These are phyloP conservation scores for Fusarium sp. DNA, from an alignment of 2,329 filamentous ascomycete genomes.

Conservation along the genomic window DNA sequence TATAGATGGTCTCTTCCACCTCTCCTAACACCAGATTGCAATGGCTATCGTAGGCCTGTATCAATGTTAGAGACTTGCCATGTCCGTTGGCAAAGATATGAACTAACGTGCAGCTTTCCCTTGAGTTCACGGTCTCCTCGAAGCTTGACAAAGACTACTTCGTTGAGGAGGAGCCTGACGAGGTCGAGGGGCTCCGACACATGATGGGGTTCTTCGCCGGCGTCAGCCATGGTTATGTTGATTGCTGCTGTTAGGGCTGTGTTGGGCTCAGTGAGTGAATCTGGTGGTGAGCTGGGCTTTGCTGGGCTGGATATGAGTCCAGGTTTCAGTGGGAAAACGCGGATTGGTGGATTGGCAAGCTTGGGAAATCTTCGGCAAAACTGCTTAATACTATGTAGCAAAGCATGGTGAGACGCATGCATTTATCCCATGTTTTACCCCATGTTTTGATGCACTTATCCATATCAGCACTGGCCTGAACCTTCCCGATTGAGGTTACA, in stretches of 20 bases:
- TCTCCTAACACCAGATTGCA: conserved; percentile 97
- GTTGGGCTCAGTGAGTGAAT: conserved; percentile 15
- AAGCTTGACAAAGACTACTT: conserved; percentile 97
- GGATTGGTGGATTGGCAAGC: conserved; percentile 32
- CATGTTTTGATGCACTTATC: conserved; percentile 37
- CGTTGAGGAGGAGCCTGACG: conserved; percentile 92
- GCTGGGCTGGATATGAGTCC: conserved; percentile 27
- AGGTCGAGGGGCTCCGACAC: conserved; percentile 95
- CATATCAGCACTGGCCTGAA: conserved; percentile 14
- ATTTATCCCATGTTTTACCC: conserved; percentile 28
- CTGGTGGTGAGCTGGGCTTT: conserved; percentile 13
- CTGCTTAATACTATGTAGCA: conserved; percentile 13
- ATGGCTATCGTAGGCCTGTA: conserved; percentile 95
- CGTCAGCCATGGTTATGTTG: conserved; percentile 80
- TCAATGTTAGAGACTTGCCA: conserved; percentile 13
- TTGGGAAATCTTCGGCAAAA: conserved; percentile 47
- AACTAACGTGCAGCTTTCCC: conserved; percentile 88
- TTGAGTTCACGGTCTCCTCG: conserved; percentile 95
- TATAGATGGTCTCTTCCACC: conserved; percentile 96
- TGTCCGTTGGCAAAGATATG: neutral
- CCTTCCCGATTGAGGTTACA: conserved; percentile 44
- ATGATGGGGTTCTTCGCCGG: conserved; percentile 77
- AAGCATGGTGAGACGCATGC: conserved; percentile 12
- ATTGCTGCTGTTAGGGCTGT: neutral
- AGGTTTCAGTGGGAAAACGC: conserved; percentile 43